phyloP scores from a whole-genome alignment of 2,329 filamentous ascomycete genomes.

The Venturia pyrina region DNA sequence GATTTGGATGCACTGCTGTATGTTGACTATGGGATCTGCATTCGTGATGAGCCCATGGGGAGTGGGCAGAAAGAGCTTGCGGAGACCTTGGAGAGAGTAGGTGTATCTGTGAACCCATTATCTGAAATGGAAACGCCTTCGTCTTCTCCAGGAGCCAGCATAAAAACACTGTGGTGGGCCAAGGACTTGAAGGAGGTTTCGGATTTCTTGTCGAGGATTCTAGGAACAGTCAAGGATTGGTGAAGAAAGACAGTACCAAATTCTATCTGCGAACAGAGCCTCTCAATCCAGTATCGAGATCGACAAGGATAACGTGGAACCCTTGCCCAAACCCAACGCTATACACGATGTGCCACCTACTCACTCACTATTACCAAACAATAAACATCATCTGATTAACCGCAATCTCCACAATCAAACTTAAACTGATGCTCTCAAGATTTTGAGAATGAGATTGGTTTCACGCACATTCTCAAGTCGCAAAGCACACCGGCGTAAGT shows the following conservation, averaged over 20 bases:
- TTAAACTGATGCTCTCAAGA: too few relatives aligned
- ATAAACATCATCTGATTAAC: too few relatives aligned
- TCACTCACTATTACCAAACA: too few relatives aligned
- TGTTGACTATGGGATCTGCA: constrained; percentile 38
- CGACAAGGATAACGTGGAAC: too few relatives aligned
- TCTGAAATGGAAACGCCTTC: not conserved
- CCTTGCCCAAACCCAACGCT: too few relatives aligned
- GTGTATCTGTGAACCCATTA: constrained; percentile 15
- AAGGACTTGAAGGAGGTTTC: constrained; percentile 7
- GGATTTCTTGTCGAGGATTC: not conserved
- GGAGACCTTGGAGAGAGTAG: constrained; percentile 24
- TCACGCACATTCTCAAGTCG: too few relatives aligned
- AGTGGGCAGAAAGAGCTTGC: constrained; percentile 24
- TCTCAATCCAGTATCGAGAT: too few relatives aligned
- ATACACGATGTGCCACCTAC: too few relatives aligned
- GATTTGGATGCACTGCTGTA: constrained; percentile 36
- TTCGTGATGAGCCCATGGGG: constrained; percentile 29
- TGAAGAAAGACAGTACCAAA: not conserved
- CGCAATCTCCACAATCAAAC: too few relatives aligned
- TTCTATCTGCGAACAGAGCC: too few relatives aligned
- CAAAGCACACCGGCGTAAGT: too few relatives aligned
- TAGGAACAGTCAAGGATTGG: not conserved
- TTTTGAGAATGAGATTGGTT: too few relatives aligned
- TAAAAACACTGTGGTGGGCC: constrained; percentile 6
- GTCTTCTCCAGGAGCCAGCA: not conserved